Evolutionary conservation across 2,329 filamentous ascomycete genomes (phyloP).

Genomic region (Talaromyces sp.): DNA sequence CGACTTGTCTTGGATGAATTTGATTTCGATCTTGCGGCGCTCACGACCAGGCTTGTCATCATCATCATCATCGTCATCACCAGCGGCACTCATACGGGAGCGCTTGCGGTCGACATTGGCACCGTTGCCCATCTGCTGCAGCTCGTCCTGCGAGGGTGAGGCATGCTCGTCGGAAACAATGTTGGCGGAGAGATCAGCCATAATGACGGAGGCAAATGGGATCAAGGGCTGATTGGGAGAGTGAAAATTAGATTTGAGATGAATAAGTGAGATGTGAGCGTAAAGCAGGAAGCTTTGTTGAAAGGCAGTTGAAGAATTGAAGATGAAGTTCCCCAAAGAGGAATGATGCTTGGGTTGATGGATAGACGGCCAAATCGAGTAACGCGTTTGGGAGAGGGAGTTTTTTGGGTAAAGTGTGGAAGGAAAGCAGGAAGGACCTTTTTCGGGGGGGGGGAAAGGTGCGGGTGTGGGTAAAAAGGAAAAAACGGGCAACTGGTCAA

Average conservation of each 20-base stretch:
- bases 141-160: constrained; percentile 68
- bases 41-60: constrained; percentile 97
- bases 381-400: constrained; percentile 41
- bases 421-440: constrained; percentile 20
- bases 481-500: constrained; percentile 21
- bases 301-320: constrained; percentile 17
- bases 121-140: constrained; percentile 62
- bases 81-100: constrained; percentile 68
- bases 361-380: constrained; percentile 46
- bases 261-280: constrained; percentile 14
- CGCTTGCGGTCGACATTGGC: constrained; percentile 71
- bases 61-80: constrained; percentile 95
- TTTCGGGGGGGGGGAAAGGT: constrained; percentile 25
- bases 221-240: background rate
- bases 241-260: background rate
- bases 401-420: constrained; percentile 40
- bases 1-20: constrained; percentile 99
- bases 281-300: constrained; percentile 10
- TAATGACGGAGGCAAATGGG: constrained; percentile 34
- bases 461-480: constrained; percentile 26
- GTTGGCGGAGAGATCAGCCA: constrained; percentile 73
- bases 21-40: constrained; percentile 99
- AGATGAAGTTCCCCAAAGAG: constrained; percentile 40
- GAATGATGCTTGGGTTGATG: constrained; percentile 43
- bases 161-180: constrained; percentile 68